A percentile compares a stretch with the other conserved stretches of the same genome.
Conservation (phyloP, 2,329 filamentous ascomycete species). For the Colletotrichum graminicola region DNA sequence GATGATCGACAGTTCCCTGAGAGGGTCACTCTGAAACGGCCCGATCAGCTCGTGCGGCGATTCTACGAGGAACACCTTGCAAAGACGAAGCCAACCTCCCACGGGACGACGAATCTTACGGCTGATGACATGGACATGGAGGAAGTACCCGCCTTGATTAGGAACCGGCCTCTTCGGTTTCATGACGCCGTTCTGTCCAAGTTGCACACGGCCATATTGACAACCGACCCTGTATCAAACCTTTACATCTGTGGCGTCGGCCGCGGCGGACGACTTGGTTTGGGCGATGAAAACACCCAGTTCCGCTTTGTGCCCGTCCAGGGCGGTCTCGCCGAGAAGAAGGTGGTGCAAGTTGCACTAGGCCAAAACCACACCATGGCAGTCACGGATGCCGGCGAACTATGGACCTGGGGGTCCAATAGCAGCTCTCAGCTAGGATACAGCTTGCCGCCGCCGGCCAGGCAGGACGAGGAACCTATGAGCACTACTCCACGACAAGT, state of each 20-base stretch:
- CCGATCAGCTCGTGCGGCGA: slow-evolving; percentile 79
- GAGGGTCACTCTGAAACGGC: slow-evolving; percentile 80
- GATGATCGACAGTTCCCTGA: slow-evolving; percentile 96
- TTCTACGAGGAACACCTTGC: slow-evolving; percentile 79
- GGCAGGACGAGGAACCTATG: slow-evolving; percentile 85
- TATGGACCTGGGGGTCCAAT: slow-evolving; percentile 96
- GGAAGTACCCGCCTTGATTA: slow-evolving; percentile 79
- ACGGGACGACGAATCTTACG: background rate
- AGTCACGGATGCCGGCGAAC: slow-evolving; percentile 85
- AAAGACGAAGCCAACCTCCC: slow-evolving; percentile 49
- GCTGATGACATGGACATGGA: slow-evolving; percentile 48
- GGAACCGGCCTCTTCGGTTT: slow-evolving; percentile 78
- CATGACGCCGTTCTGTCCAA: slow-evolving; percentile 91
- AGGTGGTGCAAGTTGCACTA: slow-evolving; percentile 81
- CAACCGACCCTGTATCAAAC: slow-evolving; percentile 88
- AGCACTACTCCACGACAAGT: slow-evolving; percentile 87
- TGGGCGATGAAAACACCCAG: slow-evolving; percentile 89
- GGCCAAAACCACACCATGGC: slow-evolving; percentile 94
- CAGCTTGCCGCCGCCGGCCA: slow-evolving; percentile 72
- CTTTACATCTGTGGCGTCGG: slow-evolving; percentile 94
- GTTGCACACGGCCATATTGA: slow-evolving; percentile 89
- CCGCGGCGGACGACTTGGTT: slow-evolving; percentile 87
- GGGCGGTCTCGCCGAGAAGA: slow-evolving; percentile 79
- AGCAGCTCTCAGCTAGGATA: slow-evolving; percentile 89
- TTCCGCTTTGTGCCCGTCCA: slow-evolving; percentile 89